A percentile compares a stretch with the other conserved stretches of the same genome.
Evolutionary conservation across 192 early-diverging fungal species (phyloP).

Genomic region (Podila epigama): DNA sequence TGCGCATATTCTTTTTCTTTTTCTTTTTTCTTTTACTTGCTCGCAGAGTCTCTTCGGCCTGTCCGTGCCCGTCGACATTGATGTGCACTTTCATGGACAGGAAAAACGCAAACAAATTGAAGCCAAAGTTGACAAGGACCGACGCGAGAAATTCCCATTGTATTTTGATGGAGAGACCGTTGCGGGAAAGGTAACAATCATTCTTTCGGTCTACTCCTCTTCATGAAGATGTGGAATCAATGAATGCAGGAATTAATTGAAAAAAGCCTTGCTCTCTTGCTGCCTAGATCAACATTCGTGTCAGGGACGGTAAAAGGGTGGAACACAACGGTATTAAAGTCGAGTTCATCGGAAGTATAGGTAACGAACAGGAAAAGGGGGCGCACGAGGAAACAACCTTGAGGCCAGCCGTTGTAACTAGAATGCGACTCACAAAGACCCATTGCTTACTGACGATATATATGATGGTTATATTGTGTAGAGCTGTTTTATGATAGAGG

Average conservation of each 20-base stretch:
- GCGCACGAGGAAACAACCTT: no score
- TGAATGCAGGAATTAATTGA: not conserved
- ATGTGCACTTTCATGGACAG: slow-evolving; percentile 83
- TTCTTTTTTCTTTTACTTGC: not conserved
- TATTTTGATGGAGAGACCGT: slow-evolving; percentile 98
- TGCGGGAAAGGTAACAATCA: slow-evolving; percentile 80
- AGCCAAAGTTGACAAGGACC: slow-evolving; percentile 92
- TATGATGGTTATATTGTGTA: slow-evolving; percentile 14
- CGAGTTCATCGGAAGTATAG: slow-evolving; percentile 98
- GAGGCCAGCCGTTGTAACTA: no score
- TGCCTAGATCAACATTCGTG: slow-evolving; percentile 74
- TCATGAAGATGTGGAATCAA: no score
- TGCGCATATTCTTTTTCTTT: not conserved
- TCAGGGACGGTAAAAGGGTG: slow-evolving; percentile 90
- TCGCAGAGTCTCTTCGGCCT: slow-evolving; percentile 78
- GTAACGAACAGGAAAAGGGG: slow-evolving; percentile 65
- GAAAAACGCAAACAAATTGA: slow-evolving; percentile 93
- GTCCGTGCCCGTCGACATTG: slow-evolving; percentile 87
- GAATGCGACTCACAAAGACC: no score
- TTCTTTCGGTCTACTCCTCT: no score
- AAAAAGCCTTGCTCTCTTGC: not conserved
- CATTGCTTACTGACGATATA: not conserved
- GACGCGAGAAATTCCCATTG: slow-evolving; percentile 89
- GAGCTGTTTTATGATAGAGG: slow-evolving; percentile 96
- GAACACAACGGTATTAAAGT: slow-evolving; percentile 99